These are phyloP conservation scores for Apiotrichum montevideense DNA, from an alignment of 1,284 basidiomycete species.

Conservation along the genomic window DNA sequence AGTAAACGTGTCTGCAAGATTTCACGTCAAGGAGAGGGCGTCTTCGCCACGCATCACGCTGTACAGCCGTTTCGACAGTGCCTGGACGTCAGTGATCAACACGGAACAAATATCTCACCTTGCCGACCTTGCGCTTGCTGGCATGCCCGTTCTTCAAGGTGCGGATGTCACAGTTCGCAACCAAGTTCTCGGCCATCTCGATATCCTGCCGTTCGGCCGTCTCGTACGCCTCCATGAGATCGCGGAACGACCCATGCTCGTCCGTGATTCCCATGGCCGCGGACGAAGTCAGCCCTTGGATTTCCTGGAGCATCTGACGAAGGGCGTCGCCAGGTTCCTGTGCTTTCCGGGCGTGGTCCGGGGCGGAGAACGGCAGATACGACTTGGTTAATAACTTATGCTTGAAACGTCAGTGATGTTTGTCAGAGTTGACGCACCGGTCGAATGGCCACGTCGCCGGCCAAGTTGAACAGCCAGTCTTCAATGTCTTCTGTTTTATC, in stretches of 20 bases:
- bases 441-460: conserved; percentile 42
- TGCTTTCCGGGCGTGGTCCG: conserved; percentile 24
- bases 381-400: conserved; percentile 44
- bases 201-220: conserved; percentile 24
- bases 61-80: conserved; percentile 33
- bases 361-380: conserved; percentile 42
- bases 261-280: conserved; percentile 35
- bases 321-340: conserved; percentile 25
- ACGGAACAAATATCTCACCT: conserved; percentile 18
- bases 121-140: conserved; percentile 29
- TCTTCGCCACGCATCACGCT: conserved; percentile 33
- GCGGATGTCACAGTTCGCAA: conserved; percentile 35
- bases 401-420: conserved; percentile 11
- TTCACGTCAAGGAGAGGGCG: conserved; percentile 31
- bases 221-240: conserved; percentile 42
- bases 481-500: conserved; percentile 45
- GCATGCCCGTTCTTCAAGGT: conserved; percentile 31
- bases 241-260: conserved; percentile 30
- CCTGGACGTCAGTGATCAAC: conserved; percentile 12
- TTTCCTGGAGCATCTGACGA: conserved; percentile 44
- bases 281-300: conserved; percentile 41
- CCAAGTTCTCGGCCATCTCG: conserved; percentile 23
- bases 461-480: conserved; percentile 44
- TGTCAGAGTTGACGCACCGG: conserved; percentile 28
- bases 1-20: not conserved